Percentiles rank a stretch among this genome's conserved stretches.
These are phyloP conservation scores for Fusarium avenaceum DNA, from an alignment of 2,329 filamentous ascomycete species.

Conservation along the genomic window DNA sequence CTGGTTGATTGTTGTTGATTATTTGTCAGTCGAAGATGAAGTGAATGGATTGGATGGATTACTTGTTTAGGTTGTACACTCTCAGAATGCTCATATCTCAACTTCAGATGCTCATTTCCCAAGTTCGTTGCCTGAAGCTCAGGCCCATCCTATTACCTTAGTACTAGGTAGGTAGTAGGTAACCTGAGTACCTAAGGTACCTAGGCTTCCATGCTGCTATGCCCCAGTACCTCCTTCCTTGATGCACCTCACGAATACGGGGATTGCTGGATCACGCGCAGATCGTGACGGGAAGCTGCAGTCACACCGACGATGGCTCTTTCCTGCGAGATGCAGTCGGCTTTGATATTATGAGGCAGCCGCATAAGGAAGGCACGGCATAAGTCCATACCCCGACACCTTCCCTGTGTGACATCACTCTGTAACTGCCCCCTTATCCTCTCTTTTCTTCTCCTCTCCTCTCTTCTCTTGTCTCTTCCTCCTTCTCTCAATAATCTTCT, in stretches of 20 bases:
- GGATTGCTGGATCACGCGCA: conserved; percentile 9
- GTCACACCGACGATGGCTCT: conserved; percentile 30
- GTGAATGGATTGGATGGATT: neutral
- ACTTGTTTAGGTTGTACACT: neutral
- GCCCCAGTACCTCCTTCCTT: neutral
- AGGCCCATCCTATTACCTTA: too few relatives aligned
- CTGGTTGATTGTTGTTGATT: neutral
- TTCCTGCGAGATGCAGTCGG: conserved; percentile 31
- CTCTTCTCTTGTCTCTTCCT: neutral
- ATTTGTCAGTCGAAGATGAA: neutral
- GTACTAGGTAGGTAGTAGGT: too few relatives aligned
- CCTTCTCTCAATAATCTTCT: neutral
- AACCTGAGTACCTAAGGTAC: neutral
- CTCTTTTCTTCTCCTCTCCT: neutral
- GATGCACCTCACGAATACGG: neutral
- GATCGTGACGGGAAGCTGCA: conserved; percentile 31
- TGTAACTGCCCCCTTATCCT: neutral
- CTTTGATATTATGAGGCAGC: conserved; percentile 18
- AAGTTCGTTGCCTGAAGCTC: neutral
- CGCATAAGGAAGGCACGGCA: neutral
- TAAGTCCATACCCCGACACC: neutral
- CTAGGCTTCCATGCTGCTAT: too few relatives aligned
- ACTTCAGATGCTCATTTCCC: too few relatives aligned
- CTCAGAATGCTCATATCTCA: too few relatives aligned
- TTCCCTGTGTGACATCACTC: conserved; percentile 1